Evolutionary conservation across 2,329 filamentous ascomycete species (phyloP).

Genomic region (Phoma herbarum): DNA sequence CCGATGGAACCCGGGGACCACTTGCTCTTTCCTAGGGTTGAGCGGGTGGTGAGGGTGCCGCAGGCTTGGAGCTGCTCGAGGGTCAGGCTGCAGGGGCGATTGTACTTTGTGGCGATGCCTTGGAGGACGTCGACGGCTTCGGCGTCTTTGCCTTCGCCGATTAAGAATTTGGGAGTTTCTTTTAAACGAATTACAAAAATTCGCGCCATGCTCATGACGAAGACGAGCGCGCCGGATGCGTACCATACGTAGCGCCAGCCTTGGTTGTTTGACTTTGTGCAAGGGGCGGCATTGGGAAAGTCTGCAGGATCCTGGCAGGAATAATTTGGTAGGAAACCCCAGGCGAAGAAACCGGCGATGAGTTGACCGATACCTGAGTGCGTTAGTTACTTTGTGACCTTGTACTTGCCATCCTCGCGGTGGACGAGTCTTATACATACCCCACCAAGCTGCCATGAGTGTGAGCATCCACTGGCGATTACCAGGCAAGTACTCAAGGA

Average conservation of each 20-base stretch:
- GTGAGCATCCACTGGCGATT: constrained; percentile 71
- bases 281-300: constrained; percentile 53
- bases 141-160: constrained; percentile 62
- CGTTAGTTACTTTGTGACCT: background rate
- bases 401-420: background rate
- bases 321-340: constrained; percentile 62
- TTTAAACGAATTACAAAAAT: constrained; percentile 63
- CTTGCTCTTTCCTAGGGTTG: constrained; percentile 40
- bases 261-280: constrained; percentile 61
- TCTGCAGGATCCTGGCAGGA: constrained; percentile 53
- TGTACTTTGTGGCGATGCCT: constrained; percentile 61
- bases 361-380: constrained; percentile 58
- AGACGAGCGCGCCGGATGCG: constrained; percentile 62
- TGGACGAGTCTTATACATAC: constrained; percentile 27
- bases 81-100: constrained; percentile 62
- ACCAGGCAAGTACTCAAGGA: constrained; percentile 65
- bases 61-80: constrained; percentile 60
- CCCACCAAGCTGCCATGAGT: constrained; percentile 68
- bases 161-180: constrained; percentile 66
- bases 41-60: constrained; percentile 45
- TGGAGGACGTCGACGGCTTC: constrained; percentile 61
- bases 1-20: constrained; percentile 53
- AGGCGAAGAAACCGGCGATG: constrained; percentile 63
- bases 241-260: constrained; percentile 68
- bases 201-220: constrained; percentile 62